Conservation (phyloP, 2,329 filamentous ascomycete species). For the Verruconis gallopava region DNA sequence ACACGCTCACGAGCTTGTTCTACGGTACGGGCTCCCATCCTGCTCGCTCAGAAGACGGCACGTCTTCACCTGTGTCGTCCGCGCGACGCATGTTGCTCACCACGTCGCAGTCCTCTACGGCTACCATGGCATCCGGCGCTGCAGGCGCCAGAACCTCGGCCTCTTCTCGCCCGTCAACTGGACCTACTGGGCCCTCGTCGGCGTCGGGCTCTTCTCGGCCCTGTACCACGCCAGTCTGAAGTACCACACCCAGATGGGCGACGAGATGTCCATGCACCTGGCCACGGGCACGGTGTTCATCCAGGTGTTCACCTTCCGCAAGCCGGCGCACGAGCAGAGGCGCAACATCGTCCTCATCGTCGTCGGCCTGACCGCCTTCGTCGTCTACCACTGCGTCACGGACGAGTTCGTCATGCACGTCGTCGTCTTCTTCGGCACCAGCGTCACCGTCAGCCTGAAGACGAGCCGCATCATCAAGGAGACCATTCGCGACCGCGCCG, state of each 20-base stretch:
- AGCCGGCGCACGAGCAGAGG: neutral
- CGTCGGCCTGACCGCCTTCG: conserved; percentile 20
- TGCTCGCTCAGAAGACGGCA: neutral
- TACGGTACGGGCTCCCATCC: conserved; percentile 30
- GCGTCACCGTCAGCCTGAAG: conserved; percentile 25
- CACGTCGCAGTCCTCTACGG: conserved; percentile 22
- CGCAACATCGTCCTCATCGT: conserved; percentile 17
- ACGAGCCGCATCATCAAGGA: conserved; percentile 19
- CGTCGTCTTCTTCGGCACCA: conserved; percentile 27
- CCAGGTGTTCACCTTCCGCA: neutral
- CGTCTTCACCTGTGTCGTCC: neutral
- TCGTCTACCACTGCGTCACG: conserved; percentile 24
- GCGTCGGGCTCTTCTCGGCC: conserved; percentile 29
- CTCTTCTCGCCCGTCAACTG: conserved; percentile 21
- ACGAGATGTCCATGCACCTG: conserved; percentile 10
- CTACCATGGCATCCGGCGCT: conserved; percentile 18
- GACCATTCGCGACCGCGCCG: conserved; percentile 16
- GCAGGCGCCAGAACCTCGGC: conserved; percentile 11
- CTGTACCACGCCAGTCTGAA: conserved; percentile 33
- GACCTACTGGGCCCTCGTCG: conserved; percentile 31
- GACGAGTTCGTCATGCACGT: conserved; percentile 28
- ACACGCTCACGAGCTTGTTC: conserved; percentile 38
- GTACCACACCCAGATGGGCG: conserved; percentile 35
- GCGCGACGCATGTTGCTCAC: neutral
- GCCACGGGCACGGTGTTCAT: neutral